A percentile compares a stretch with the other conserved stretches of the same genome.
These are phyloP conservation scores for Melanopsichium pennsylvanicum DNA, from an alignment of 1,284 basidiomycete genomes.

Conservation along the genomic window DNA sequence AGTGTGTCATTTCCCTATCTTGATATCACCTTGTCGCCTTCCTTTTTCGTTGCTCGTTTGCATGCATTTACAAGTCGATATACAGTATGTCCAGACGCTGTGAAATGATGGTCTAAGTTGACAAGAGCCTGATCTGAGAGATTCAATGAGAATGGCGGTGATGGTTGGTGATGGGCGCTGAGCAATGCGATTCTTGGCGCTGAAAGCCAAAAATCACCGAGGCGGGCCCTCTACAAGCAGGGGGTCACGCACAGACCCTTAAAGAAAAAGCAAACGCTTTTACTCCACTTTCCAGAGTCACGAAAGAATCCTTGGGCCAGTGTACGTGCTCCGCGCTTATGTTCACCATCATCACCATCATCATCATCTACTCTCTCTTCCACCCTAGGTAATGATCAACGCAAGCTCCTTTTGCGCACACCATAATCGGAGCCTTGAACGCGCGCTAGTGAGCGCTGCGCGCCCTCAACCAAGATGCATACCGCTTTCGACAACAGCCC, in stretches of 20 bases:
- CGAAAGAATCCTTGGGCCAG: not conserved
- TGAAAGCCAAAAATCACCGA: not conserved
- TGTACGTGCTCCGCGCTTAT: not conserved
- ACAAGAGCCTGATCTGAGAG: not conserved
- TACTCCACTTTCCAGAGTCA: constrained; percentile 18
- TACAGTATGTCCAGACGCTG: no score
- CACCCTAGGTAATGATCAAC: no score
- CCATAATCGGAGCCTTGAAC: not conserved
- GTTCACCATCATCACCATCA: not conserved
- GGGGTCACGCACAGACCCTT: constrained; percentile 17
- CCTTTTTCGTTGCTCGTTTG: no score
- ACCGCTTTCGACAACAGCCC: constrained; percentile 47
- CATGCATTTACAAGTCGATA: constrained; percentile 2
- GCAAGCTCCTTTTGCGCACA: no score
- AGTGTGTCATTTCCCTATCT: no score
- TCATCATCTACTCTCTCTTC: not conserved
- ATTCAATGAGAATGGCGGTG: no score
- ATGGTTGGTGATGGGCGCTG: not conserved
- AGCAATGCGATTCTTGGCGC: no score
- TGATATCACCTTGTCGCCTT: no score
- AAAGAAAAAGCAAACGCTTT: no score
- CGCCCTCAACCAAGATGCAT: constrained; percentile 24
- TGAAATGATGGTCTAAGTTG: no score
- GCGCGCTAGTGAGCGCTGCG: not conserved
- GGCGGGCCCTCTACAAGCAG: no score